A percentile compares a stretch with the other conserved stretches of the same genome.
These are phyloP conservation scores for Plasmodium falciparum DNA, from an alignment of 169 alveolate genomes.

Conservation along the genomic window DNA sequence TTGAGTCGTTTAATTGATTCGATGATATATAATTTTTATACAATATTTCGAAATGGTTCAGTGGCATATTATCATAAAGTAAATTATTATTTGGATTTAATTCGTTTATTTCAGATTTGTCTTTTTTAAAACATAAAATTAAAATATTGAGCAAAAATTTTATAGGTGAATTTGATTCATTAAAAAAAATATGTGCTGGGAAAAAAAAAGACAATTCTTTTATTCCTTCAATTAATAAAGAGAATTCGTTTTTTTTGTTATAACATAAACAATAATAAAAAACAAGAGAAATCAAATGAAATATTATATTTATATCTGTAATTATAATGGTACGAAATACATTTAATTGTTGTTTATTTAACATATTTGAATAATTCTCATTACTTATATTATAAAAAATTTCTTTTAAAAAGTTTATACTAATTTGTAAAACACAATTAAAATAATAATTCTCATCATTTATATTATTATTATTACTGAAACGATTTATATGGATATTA, in stretches of 20 bases:
- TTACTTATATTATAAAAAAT: constrained; percentile 43
- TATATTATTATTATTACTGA: background rate
- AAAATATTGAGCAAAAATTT: constrained; percentile 38
- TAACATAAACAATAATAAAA: constrained; percentile 23
- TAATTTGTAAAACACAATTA: constrained; percentile 21
- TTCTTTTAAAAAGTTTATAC: constrained; percentile 59
- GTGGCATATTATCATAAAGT: background rate
- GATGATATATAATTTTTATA: background rate
- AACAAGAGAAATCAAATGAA: constrained; percentile 13
- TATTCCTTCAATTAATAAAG: constrained; percentile 33
- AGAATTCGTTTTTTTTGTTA: constrained; percentile 24
- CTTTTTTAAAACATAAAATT: background rate
- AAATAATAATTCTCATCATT: constrained; percentile 8
- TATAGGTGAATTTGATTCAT: constrained; percentile 14
- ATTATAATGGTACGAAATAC: constrained; percentile 16
- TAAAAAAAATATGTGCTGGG: constrained; percentile 44
- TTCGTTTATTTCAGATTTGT: background rate
- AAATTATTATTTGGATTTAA: background rate
- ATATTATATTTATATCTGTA: constrained; percentile 32
- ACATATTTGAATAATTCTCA: constrained; percentile 16
- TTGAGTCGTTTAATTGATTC: background rate
- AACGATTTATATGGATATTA: too few species aligned
- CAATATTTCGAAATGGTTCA: background rate
- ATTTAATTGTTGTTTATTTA: constrained; percentile 26
- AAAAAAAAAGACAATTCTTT: constrained; percentile 67